These are phyloP conservation scores for Phytophthora brassicae DNA, from an alignment of 352 stramenopile genomes.

Conservation along the genomic window DNA sequence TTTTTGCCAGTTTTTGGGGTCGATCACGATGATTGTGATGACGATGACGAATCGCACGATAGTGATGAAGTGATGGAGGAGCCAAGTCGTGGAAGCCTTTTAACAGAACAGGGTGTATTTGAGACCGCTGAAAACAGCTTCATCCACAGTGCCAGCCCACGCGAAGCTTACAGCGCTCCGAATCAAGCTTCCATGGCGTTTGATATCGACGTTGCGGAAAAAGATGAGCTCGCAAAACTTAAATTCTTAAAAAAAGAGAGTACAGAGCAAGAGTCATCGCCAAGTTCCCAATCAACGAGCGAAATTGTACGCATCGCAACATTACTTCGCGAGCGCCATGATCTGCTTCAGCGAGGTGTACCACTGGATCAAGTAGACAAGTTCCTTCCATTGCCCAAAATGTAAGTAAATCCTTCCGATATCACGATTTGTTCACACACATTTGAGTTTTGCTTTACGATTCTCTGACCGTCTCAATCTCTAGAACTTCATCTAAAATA, in stretches of 20 bases:
- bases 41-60: constrained; percentile 2
- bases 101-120: background rate
- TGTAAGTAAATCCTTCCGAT: constrained; percentile 12
- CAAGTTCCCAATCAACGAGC: constrained; percentile 23
- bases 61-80: constrained; percentile 13
- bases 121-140: constrained; percentile 1
- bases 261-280: background rate
- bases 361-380: constrained; percentile 32
- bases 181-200: background rate
- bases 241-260: background rate
- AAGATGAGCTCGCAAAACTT: constrained; percentile 9
- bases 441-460: background rate
- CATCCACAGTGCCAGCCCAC: background rate
- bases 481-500: background rate
- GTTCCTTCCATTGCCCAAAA: constrained; percentile 27
- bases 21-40: constrained; percentile 4
- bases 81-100: background rate
- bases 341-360: constrained; percentile 33
- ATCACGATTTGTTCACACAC: background rate
- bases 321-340: constrained; percentile 31
- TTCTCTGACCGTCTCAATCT: background rate
- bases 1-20: background rate
- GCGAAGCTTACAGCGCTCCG: background rate
- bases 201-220: constrained; percentile 24
- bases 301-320: constrained; percentile 34